A percentile compares a stretch with the other conserved stretches of the same genome.
phyloP scores from a whole-genome alignment of 2,329 filamentous ascomycete genomes.

The Basipetospora chlamydospora region DNA sequence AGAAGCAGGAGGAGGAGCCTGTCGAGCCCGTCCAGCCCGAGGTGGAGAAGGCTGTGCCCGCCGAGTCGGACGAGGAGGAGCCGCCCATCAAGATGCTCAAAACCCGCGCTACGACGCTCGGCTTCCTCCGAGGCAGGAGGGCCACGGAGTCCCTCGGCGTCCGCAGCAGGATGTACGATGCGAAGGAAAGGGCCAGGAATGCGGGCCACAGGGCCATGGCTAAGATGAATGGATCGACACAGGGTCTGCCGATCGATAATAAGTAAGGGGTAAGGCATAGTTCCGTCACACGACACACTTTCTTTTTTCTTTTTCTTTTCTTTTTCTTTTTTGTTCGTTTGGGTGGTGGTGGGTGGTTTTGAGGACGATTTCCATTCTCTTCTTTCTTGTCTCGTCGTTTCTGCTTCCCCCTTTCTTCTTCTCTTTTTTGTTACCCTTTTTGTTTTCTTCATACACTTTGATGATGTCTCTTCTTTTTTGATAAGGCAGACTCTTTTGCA shows the following conservation, averaged over 20 bases:
- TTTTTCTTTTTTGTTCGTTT: background rate
- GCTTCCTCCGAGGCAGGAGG: slow-evolving; percentile 1
- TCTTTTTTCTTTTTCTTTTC: background rate
- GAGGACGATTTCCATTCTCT: no score
- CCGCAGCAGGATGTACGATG: slow-evolving; percentile 1
- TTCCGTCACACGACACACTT: no score
- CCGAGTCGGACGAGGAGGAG: background rate
- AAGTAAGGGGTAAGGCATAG: background rate
- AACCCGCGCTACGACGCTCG: background rate
- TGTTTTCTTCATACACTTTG: no score
- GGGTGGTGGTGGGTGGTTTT: no score
- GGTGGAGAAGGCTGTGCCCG: background rate
- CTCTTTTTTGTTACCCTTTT: no score
- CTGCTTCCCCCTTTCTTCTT: no score
- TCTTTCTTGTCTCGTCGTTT: no score
- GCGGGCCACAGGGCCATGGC: slow-evolving; percentile 1
- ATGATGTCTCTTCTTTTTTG: no score
- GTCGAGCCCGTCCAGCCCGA: background rate
- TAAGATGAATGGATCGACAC: background rate
- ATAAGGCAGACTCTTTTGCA: no score
- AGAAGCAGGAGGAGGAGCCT: background rate
- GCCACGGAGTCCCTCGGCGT: slow-evolving; percentile 2
- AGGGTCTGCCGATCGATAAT: background rate
- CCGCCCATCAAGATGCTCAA: background rate
- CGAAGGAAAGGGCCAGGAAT: background rate